These are phyloP conservation scores for Viola odorata DNA, from an alignment of 345 rosid genomes.

Conservation along the genomic window DNA sequence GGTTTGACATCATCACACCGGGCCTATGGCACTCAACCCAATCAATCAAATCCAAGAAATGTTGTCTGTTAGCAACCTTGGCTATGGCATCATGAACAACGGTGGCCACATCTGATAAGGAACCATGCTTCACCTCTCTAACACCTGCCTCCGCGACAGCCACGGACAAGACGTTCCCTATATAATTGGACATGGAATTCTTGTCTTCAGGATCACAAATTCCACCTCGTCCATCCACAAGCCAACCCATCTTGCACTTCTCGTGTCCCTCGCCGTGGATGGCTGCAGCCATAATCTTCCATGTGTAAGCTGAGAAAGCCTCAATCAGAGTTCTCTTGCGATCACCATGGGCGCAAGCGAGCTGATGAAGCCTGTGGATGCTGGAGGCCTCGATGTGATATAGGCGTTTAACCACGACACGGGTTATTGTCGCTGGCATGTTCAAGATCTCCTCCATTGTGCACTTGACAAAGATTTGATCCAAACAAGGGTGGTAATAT, in stretches of 20 bases:
- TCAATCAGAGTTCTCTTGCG: conserved; percentile 60
- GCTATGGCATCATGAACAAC: conserved; percentile 51
- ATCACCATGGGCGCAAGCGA: conserved; percentile 39
- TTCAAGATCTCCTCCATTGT: conserved; percentile 56
- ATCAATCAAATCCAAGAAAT: conserved; percentile 75
- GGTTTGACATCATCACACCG: conserved; percentile 64
- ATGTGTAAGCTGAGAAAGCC: conserved; percentile 78
- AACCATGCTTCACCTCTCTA: conserved; percentile 39
- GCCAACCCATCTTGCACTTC: conserved; percentile 85
- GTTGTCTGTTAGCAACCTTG: conserved; percentile 48
- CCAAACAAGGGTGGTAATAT: conserved; percentile 43
- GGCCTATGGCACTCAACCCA: conserved; percentile 87
- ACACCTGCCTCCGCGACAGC: conserved; percentile 58
- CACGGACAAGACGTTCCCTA: conserved; percentile 70
- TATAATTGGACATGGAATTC: conserved; percentile 46
- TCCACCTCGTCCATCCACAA: conserved; percentile 69
- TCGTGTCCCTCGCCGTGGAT: conserved; percentile 29
- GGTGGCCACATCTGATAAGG: conserved; percentile 50
- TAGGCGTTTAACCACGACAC: conserved; percentile 56
- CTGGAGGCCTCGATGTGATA: conserved; percentile 50
- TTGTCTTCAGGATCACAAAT: conserved; percentile 15
- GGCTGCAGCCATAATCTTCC: conserved; percentile 63
- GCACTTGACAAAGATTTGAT: conserved; percentile 52
- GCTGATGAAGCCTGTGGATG: conserved; percentile 46
- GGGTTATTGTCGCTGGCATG: conserved; percentile 30